Evolutionary conservation across 805 yeast species (phyloP).

Genomic region (Saccharomycopsis synnaedendra): DNA sequence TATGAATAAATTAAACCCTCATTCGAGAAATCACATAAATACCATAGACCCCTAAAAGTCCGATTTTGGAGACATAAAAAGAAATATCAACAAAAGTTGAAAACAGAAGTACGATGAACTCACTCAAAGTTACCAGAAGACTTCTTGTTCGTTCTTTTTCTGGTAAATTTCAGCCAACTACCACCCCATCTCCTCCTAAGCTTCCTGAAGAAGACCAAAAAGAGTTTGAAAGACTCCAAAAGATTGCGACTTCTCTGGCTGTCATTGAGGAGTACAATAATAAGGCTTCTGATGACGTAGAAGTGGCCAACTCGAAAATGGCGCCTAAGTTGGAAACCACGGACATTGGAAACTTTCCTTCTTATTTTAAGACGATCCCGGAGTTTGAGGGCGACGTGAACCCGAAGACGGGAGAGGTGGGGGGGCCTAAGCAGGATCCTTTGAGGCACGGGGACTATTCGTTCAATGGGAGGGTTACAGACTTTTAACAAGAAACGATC

Average conservation of each 20-base stretch:
- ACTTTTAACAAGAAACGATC: constrained; percentile 39
- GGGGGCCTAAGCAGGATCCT: constrained; percentile 98
- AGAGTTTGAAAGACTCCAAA: constrained; percentile 83
- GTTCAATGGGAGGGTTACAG: constrained; percentile 93
- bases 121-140: no score
- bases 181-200: constrained; percentile 45
- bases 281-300: constrained; percentile 17
- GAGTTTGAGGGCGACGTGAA: constrained; percentile 93
- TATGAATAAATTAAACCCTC: no score
- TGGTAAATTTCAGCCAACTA: constrained; percentile 5
- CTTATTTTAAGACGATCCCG: constrained; percentile 66
- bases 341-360: constrained; percentile 51
- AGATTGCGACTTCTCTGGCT: constrained; percentile 65
- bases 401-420: constrained; percentile 89
- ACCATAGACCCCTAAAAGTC: no score
- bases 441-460: constrained; percentile 86
- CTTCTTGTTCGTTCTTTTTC: no score
- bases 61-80: no score
- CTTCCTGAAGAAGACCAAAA: constrained; percentile 75
- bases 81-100: no score
- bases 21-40: no score
- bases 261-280: constrained; percentile 67
- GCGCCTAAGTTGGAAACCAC: constrained; percentile 23
- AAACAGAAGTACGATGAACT: no score
- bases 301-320: constrained; percentile 1